Conservation (phyloP, 306 rosid genomes). For the Astragalus membranaceus region DNA sequence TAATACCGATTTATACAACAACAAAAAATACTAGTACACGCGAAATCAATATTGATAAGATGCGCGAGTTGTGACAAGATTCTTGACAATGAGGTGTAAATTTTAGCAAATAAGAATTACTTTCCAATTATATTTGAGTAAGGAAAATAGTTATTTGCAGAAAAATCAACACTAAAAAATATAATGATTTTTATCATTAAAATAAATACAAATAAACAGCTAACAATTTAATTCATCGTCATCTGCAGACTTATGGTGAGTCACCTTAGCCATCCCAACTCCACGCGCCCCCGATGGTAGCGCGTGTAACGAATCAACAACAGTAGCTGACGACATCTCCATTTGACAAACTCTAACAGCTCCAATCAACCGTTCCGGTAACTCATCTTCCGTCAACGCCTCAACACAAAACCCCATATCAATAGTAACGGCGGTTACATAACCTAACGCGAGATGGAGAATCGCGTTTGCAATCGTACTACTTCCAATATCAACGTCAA, state of each 20-base stretch:
- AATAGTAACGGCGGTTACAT: conserved; percentile 59
- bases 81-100: not conserved
- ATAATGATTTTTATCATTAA: not conserved
- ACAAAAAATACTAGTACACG: too few species aligned
- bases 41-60: too few species aligned
- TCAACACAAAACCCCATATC: conserved; percentile 88
- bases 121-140: not conserved
- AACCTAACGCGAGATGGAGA: conserved; percentile 70
- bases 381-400: conserved; percentile 71
- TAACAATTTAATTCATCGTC: not conserved
- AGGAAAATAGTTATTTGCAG: not conserved
- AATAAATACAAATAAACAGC: not conserved
- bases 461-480: conserved; percentile 77
- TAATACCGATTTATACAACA: too few species aligned
- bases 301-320: conserved; percentile 33
- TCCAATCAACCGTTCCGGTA: conserved; percentile 76
- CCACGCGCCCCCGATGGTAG: conserved; percentile 33
- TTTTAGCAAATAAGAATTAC: not conserved
- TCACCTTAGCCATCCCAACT: conserved; percentile 44
- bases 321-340: conserved; percentile 62
- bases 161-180: not conserved
- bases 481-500: conserved; percentile 84
- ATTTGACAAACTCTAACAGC: conserved; percentile 80
- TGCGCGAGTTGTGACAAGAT: too few species aligned
- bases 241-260: conserved; percentile 35